These are phyloP conservation scores for Aspergillus quadrilineatus DNA, from an alignment of 2,329 filamentous ascomycete genomes.

Conservation along the genomic window DNA sequence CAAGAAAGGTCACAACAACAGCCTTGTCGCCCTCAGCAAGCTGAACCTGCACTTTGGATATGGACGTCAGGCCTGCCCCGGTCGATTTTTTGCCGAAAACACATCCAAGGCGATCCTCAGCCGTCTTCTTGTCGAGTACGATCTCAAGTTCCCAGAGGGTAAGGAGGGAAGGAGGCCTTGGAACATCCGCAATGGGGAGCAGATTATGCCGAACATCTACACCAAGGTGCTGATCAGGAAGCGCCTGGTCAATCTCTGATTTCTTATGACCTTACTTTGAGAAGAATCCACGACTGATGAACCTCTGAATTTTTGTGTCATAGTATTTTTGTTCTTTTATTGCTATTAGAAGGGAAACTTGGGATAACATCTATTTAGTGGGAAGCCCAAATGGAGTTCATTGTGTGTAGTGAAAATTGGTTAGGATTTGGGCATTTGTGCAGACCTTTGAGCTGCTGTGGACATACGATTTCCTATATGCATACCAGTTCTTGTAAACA, in stretches of 20 bases:
- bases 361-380: not conserved
- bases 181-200: constrained; percentile 30
- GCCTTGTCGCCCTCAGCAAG: constrained; percentile 21
- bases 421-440: not conserved
- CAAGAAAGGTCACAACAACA: constrained; percentile 7
- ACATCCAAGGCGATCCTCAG: constrained; percentile 30
- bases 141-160: constrained; percentile 27
- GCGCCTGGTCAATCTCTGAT: constrained; percentile 6
- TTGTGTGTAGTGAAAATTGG: not conserved
- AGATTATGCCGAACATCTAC: constrained; percentile 27
- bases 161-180: constrained; percentile 17
- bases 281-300: not conserved
- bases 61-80: constrained; percentile 27
- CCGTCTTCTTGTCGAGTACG: constrained; percentile 30
- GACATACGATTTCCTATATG: not conserved
- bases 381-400: not conserved
- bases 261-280: too few relatives aligned
- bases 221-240: constrained; percentile 26
- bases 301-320: not conserved
- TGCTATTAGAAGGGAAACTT: not conserved
- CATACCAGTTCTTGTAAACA: not conserved
- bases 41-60: constrained; percentile 31
- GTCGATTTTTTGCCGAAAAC: constrained; percentile 25
- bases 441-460: not conserved
- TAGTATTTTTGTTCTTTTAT: not conserved